Percentiles rank a stretch among this genome's conserved stretches.
Conservation (phyloP, 2,329 filamentous ascomycete genomes). For the Neofusicoccum sp. region DNA sequence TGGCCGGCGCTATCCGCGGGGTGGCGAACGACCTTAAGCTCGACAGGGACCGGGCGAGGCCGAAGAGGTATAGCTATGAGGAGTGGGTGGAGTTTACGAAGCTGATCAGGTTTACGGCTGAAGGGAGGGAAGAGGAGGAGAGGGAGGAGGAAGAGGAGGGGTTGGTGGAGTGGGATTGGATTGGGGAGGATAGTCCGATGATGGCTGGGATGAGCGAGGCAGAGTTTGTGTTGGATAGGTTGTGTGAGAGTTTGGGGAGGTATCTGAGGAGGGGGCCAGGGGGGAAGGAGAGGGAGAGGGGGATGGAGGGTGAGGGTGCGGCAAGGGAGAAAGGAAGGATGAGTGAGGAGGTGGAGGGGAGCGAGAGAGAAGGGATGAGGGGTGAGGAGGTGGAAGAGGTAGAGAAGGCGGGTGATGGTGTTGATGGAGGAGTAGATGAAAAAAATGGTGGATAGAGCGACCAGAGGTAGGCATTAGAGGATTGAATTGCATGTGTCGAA, state of each 20-base stretch:
- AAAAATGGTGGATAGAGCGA: not conserved
- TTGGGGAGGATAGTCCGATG: constrained; percentile 67
- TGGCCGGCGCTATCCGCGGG: constrained; percentile 69
- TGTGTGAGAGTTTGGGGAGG: constrained; percentile 61
- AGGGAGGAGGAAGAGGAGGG: constrained; percentile 57
- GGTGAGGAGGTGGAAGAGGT: not conserved
- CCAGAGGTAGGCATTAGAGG: not conserved
- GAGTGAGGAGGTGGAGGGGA: not conserved
- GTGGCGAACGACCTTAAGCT: constrained; percentile 63
- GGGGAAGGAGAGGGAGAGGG: not conserved
- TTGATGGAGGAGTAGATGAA: not conserved
- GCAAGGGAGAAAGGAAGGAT: not conserved
- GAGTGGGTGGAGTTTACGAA: constrained; percentile 85
- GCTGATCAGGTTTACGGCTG: constrained; percentile 60
- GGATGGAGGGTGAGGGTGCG: not conserved
- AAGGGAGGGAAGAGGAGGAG: constrained; percentile 24
- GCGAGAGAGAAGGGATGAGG: not conserved
- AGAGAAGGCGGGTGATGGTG: not conserved
- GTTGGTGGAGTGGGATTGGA: constrained; percentile 69
- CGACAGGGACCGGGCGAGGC: constrained; percentile 39
- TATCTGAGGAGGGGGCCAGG: constrained; percentile 19
- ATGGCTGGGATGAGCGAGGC: constrained; percentile 61
- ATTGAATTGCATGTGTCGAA: not conserved
- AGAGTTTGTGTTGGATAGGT: constrained; percentile 64
- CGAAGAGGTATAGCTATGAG: constrained; percentile 71